Base-by-base conservation (phyloP, 352 stramenopile genomes). In the Aphanomyces cochlioides region DNA sequence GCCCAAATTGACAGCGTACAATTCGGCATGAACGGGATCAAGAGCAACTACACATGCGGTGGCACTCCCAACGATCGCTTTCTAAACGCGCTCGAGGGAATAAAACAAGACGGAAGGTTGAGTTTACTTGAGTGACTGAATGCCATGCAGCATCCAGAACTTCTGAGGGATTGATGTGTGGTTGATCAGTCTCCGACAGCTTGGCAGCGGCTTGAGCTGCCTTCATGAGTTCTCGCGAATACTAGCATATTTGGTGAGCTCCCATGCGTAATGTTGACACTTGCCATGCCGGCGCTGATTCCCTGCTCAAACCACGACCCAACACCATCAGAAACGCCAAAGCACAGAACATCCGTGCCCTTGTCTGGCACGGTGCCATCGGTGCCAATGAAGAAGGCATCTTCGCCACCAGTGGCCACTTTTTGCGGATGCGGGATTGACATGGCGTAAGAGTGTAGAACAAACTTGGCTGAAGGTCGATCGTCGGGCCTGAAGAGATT, bases 271-370 rank as follows among this genome's bases (percentile, higher is more conserved):
- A 0, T 28, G 28, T 28, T 28, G 28, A 28, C 0, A 28, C 13
- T 12, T 17, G 56, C 59, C 59, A 41, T 67, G 59, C 59, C 41
- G 12, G 85, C 85, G 59, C 83, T 90, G 38, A 98, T 90, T 5
- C 92, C 91, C 59, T 97, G 96, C 73, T 98, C 89, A 71, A 96
- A 93, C 96, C 96, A 99, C 56, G 87, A 97, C 7, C 96, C 96
- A 2, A 99, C 95, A 47, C 96, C 96, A 79, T 99, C 96, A 5
- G 93, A 91, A 28, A 99, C 93, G 40, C 95, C 95, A 72, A 98
- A 84, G 47, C 96, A 96, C 21, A 96, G 82, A 13, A 98, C 84
- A 50, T 93, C 81, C 5, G 45, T 21, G 43, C 21, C 66, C 39
- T 65, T 56, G 47, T 82, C 79, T 39, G 82, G 82, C 57, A 85